Percentiles rank a stretch among this genome's conserved stretches.
These are phyloP conservation scores for Coniochaeta sp. DNA, from an alignment of 2,329 filamentous ascomycete genomes.

Conservation along the genomic window DNA sequence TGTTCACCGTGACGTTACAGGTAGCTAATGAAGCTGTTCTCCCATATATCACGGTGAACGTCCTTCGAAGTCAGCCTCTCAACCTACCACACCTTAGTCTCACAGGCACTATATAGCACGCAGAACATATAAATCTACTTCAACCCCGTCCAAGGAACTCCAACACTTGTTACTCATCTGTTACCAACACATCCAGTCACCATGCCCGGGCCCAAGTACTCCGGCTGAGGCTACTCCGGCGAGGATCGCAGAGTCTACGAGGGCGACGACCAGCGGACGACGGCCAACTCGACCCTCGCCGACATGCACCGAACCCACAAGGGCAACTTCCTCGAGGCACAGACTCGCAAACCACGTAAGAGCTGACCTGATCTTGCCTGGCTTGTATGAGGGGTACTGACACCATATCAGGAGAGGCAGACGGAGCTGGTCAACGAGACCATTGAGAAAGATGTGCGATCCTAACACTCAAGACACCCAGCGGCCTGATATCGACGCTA, in stretches of 20 bases:
- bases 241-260: constrained; percentile 57
- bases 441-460: not conserved
- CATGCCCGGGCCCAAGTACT: not conserved
- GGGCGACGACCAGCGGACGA: constrained; percentile 67
- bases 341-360: constrained; percentile 66
- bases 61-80: too few species aligned
- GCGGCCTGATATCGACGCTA: not conserved
- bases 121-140: too few species aligned
- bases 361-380: not conserved
- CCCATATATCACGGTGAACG: too few species aligned
- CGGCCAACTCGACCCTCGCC: constrained; percentile 42
- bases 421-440: constrained; percentile 22
- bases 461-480: constrained; percentile 13
- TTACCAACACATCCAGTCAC: not conserved
- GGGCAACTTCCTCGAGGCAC: constrained; percentile 58
- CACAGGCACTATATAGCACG: too few species aligned
- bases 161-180: not conserved
- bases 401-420: constrained; percentile 53
- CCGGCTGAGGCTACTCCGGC: not conserved
- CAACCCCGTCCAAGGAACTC: too few species aligned
- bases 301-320: constrained; percentile 60
- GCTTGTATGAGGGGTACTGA: not conserved
- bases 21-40: too few species aligned
- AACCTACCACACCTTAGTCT: too few species aligned
- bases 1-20: too few species aligned